Evolutionary conservation across 2,329 filamentous ascomycete genomes (phyloP), one percentile per base, ranked within the genome.

Genomic region (Pseudogymnoascus sp.): DNA sequence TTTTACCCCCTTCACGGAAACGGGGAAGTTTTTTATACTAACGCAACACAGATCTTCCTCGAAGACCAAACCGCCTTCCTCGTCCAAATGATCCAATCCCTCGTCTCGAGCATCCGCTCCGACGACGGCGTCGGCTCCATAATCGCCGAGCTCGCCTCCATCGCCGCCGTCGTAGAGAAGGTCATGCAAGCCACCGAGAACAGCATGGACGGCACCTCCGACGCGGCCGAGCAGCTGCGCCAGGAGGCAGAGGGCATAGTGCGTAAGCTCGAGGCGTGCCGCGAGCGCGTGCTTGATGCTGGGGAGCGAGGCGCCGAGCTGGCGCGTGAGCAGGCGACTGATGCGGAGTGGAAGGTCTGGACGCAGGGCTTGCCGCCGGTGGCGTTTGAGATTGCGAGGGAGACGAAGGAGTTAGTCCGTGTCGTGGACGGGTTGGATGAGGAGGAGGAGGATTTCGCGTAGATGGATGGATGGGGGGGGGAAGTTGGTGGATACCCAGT

Each of bases 301-400:
- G 81, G 82, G 62, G 77, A 84, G 36, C 83, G 83, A 36, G 87
- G 86, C 27, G 78, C 83, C 66, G 80, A 83, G 7, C 81, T 88
- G 27, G 82, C 80, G 6, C 79, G 80, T 2, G 76, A 79, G 64
- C 80, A 84, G 66, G 77, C 83, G 44, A 76, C 77, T 33, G 77
- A 80, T 64, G 75, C 78, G 55, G 80, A 83, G 68, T 86, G 84
- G 84, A 80, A 79, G 65, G 79, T 80, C 70, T 87, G 88, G 79
- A 87, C 83, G 61, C 86, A 88, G 72, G 86, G 84, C 29, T 77
- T 96, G 59, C 90, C 90, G 9, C 90, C 90, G 2, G 86, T 94
- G 67, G 90, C 90, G n/a, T 95, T 95, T 74, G 89, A 91, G 74
- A 88, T 93, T 71, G 91, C 89, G 5, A 82, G 89, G 64, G 89